Percentiles rank a stretch among this genome's conserved stretches.
phyloP scores from a whole-genome alignment of 140 eudicot genomes.

The Erigeron philadelphicus region DNA sequence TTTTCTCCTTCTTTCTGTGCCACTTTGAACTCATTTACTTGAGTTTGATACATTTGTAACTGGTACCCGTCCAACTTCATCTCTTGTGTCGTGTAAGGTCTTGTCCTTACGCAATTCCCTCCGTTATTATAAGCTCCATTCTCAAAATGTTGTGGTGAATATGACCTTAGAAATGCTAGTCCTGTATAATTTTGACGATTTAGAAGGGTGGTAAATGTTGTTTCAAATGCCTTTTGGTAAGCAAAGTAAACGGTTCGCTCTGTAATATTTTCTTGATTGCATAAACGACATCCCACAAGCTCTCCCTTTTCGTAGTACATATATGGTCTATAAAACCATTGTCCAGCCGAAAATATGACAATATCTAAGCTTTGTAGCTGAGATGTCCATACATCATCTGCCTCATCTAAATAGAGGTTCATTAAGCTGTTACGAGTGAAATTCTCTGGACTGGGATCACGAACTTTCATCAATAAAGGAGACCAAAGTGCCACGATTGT shows the following conservation, averaged over 20 bases:
- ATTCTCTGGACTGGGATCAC: conserved; percentile 26
- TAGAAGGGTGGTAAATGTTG: conserved; percentile 38
- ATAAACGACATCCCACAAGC: conserved; percentile 44
- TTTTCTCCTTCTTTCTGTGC: conserved; percentile 40
- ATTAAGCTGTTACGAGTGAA: conserved; percentile 35
- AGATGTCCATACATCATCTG: conserved; percentile 46
- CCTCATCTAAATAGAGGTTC: conserved; percentile 48
- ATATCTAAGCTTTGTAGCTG: conserved; percentile 35
- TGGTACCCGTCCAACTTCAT: conserved; percentile 37
- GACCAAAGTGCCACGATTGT: conserved; percentile 50
- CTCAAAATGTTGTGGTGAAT: conserved; percentile 56
- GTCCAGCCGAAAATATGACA: conserved; percentile 52
- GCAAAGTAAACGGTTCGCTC: conserved; percentile 31
- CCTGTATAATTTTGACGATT: conserved; percentile 42
- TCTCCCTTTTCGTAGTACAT: conserved; percentile 47
- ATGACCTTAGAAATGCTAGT: conserved; percentile 43
- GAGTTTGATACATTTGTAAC: conserved; percentile 39
- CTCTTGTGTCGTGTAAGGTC: conserved; percentile 36
- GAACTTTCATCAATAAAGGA: conserved; percentile 37
- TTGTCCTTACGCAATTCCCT: conserved; percentile 46
- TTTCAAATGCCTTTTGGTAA: conserved; percentile 38
- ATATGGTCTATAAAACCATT: conserved; percentile 64
- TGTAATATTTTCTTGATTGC: conserved; percentile 43
- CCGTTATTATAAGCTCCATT: conserved; percentile 51
- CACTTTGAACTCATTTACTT: conserved; percentile 41